Base-by-base conservation (phyloP, 805 yeast genomes). In the Saturnispora sekii region DNA sequence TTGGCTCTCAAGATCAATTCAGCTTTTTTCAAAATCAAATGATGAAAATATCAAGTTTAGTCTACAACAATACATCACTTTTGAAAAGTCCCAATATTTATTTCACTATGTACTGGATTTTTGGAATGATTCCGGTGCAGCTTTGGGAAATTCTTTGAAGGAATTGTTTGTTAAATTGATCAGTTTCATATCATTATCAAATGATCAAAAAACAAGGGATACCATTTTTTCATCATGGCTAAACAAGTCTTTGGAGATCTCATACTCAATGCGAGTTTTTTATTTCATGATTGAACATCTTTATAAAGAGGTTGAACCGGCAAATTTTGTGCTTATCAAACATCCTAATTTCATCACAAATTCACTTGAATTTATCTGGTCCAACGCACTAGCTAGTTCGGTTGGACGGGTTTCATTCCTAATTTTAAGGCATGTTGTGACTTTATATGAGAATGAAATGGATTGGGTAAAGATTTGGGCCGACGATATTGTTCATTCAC, bases 121-220 rank as follows among this genome's bases (percentile, higher is more conserved):
- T 57, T 79, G 88, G 79, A 77, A 76, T 43, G 84, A 80, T 41
- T 73, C 84, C 1, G 79, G 82, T 4, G 77, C 84, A 2, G 79
- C 94, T 0, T 59, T 84, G 26, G 77, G 81, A 5, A 84, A 82
- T 55, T 80, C 94, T 0, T 59, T 85, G 43, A 73, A 69, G 44
- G 84, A 77, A 30, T 55, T 87, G 38, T 72, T 86, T 40, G 44
- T 59, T 2, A 85, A 81, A 52, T 55, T 81, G 41, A 58, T 81
- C 10, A 49, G 53, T 2, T 64, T 77, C 17, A 62, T 38, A 52
- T 55, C 35, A 42, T 51, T 10, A 42, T 36, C 42, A 1, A 26
- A 46, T 33, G 36, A 43, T 29, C 9, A 35, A 7, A 52, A 46
- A 15, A 36, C 37, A 0, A 50, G 56, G 14, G 51, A 57, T 34